Percentiles rank a stretch among this genome's conserved stretches.
These are phyloP conservation scores for Heimioporus retisporus DNA, from an alignment of 1,284 basidiomycete species.

Conservation along the genomic window DNA sequence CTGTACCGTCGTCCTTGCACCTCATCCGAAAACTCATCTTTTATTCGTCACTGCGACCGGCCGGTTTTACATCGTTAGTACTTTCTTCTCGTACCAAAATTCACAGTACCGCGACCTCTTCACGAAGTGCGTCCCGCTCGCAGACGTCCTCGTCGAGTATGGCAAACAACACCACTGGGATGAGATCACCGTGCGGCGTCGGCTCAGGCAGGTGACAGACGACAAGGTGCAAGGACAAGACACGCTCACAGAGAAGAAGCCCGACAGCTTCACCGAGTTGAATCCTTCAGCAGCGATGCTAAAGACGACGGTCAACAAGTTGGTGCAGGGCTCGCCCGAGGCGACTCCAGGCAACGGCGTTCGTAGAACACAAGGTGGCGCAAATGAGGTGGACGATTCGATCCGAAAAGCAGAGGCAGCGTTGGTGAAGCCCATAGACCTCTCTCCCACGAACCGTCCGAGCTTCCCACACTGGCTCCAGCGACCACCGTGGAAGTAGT, in stretches of 20 bases:
- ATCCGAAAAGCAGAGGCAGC: slow-evolving; percentile 78
- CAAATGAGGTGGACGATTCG: slow-evolving; percentile 74
- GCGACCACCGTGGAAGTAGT: slow-evolving; percentile 34
- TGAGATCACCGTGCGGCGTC: slow-evolving; percentile 53
- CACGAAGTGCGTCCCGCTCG: too few species aligned
- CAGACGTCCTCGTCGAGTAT: too few species aligned
- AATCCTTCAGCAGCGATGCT: too few species aligned
- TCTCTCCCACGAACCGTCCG: neutral
- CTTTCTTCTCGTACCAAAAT: too few species aligned
- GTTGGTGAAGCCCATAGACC: slow-evolving; percentile 57
- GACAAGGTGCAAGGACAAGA: slow-evolving; percentile 55
- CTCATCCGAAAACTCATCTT: slow-evolving; percentile 54
- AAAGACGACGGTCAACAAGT: too few species aligned
- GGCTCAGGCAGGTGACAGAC: slow-evolving; percentile 48
- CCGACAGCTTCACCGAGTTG: too few species aligned
- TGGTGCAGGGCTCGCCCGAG: too few species aligned
- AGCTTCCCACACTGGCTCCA: neutral
- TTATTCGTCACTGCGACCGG: too few species aligned
- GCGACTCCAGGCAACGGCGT: slow-evolving; percentile 54
- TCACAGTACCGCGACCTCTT: too few species aligned
- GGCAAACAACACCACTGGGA: too few species aligned
- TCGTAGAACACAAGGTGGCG: slow-evolving; percentile 59
- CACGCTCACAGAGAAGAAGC: too few species aligned
- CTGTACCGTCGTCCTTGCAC: slow-evolving; percentile 60
- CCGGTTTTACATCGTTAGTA: too few species aligned